Evolutionary conservation across 495 filamentous ascomycete genomes (phyloP).

Genomic region (Rostrohypoxylon terebratum): DNA sequence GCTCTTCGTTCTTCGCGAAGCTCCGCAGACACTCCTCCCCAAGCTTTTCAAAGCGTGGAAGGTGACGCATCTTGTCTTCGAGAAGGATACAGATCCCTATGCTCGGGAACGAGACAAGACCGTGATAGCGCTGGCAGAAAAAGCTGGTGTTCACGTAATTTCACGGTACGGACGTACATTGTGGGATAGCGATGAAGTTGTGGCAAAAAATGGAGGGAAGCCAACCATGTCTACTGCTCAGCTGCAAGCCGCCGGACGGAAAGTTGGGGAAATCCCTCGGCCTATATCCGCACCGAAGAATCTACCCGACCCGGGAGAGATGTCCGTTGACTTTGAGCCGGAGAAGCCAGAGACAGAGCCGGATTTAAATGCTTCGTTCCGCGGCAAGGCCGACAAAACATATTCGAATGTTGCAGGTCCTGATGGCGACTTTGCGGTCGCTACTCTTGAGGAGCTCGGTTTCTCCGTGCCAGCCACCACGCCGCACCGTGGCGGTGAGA

Average conservation of each 20-base stretch:
- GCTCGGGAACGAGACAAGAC: constrained; percentile 68
- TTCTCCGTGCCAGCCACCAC: constrained; percentile 65
- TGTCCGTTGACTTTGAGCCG: constrained; percentile 66
- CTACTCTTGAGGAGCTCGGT: constrained; percentile 71
- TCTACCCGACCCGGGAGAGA: constrained; percentile 71
- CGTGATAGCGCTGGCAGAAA: constrained; percentile 65
- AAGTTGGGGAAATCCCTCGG: constrained; percentile 63
- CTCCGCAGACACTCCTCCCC: constrained; percentile 71
- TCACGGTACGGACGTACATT: constrained; percentile 69
- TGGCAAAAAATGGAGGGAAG: constrained; percentile 70
- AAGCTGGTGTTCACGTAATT: constrained; percentile 73
- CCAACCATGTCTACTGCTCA: constrained; percentile 77
- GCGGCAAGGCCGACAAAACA: constrained; percentile 60
- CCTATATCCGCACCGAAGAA: constrained; percentile 66
- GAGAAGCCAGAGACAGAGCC: constrained; percentile 54
- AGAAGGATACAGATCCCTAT: constrained; percentile 79
- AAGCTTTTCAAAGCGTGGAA: constrained; percentile 76
- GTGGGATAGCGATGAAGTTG: constrained; percentile 74
- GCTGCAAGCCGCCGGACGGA: constrained; percentile 62
- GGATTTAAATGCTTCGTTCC: constrained; percentile 68
- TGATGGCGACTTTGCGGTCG: constrained; percentile 69
- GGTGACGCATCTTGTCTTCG: constrained; percentile 77
- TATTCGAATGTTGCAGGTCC: constrained; percentile 71
- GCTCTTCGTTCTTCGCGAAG: constrained; percentile 74
- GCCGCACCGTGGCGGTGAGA: constrained; percentile 73